phyloP scores from a whole-genome alignment of 1,284 basidiomycete species.

The Apiotrichum siamense region DNA sequence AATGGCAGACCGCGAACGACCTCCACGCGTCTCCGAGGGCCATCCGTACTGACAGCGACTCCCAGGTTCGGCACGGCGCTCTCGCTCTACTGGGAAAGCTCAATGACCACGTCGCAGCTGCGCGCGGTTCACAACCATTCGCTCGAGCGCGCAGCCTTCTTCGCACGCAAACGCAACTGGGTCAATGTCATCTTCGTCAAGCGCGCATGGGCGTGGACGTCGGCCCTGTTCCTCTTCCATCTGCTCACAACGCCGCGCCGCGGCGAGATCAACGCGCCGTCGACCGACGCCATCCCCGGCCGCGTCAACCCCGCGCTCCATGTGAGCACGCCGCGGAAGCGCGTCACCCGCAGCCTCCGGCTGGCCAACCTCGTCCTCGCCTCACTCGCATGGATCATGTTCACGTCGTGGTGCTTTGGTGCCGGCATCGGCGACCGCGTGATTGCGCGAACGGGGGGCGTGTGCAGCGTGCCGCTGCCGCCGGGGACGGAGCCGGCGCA shows the following conservation, averaged over 20 bases:
- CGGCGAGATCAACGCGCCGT: not conserved
- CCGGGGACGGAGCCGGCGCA: conserved; percentile 11
- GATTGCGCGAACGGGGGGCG: conserved; percentile 67
- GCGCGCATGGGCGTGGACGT: conserved; percentile 85
- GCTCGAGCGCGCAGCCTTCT: conserved; percentile 53
- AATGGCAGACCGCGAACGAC: not conserved
- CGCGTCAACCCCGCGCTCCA: conserved; percentile 35
- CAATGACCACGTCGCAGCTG: conserved; percentile 22
- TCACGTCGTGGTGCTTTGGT: conserved; percentile 89
- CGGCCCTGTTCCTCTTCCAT: conserved; percentile 56
- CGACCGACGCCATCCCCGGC: not conserved
- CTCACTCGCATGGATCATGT: conserved; percentile 65
- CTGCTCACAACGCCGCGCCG: conserved; percentile 25
- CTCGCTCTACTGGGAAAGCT: conserved; percentile 59
- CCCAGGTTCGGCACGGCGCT: conserved; percentile 33
- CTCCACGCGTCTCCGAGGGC: not conserved
- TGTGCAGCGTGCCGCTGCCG: conserved; percentile 66
- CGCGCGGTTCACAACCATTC: conserved; percentile 52
- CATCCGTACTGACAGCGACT: not conserved
- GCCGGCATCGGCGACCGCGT: conserved; percentile 73
- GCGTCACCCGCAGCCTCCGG: conserved; percentile 48
- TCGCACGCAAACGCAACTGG: conserved; percentile 72
- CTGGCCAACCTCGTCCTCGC: conserved; percentile 59
- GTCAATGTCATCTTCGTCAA: conserved; percentile 88
- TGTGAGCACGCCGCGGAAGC: conserved; percentile 50